Evolutionary conservation across 106 monocot genomes (phyloP), one percentile per base, ranked within the genome.

Genomic region (Dioscorea zingiberensis): DNA sequence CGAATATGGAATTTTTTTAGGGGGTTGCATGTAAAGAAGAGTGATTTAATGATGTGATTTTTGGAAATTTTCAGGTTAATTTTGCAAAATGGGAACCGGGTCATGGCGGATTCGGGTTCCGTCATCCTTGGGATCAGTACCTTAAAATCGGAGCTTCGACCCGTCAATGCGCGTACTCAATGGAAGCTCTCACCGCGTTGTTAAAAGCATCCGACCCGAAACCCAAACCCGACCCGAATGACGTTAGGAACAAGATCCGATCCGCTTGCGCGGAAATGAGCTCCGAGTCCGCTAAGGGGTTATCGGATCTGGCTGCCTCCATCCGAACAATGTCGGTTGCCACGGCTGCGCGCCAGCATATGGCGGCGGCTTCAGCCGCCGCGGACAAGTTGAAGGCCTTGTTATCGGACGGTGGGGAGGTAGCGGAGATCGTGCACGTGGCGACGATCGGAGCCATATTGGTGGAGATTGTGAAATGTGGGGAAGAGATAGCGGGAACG

Each of bases 61-160:
- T 55, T 58, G 25, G 0, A 21, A 13, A 21, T 58, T 58, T 61
- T 9, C 19, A 65, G 16, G 32, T 2, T 18, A 58, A 3, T 54
- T 15, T 29, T 24, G 9, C 21, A 24, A 76, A 76, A 47, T 91
- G 90, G 86, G 90, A 91, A 51, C 90, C 90, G 0, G 24, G 74
- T 2, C 90, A 91, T 46, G 78, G 86, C 12, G 53, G 63, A 7
- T 90, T 86, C 62, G 27, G 69, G 10, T 91, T 81, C 46, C 63
- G 70, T 0, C 81, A 86, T 61, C 86, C 83, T 3, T 86, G 86
- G 91, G 71, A 63, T 12, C 91, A 84, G 27, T 91, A 91, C 67
- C 80, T 65, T 17, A 78, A 74, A 48, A 66, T 91, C 44, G 86
- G 86, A 68, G 65, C 73, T 23, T 17, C 66, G 25, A 62, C 47